Base-by-base conservation (phyloP, 345 rosid species). In the Pistacia vera region DNA sequence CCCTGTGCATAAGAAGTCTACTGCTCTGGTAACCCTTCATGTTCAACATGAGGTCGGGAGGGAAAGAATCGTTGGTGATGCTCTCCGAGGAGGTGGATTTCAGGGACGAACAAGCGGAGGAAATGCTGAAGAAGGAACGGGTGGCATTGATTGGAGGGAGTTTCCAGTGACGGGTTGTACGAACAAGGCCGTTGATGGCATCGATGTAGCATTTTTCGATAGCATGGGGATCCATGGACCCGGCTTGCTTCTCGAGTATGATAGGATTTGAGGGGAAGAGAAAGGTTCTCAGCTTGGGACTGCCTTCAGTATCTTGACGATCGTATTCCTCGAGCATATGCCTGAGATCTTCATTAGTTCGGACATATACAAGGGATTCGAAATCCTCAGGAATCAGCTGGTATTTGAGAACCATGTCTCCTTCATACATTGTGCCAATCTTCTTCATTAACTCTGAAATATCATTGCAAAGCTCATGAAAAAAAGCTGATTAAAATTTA, bases 171-270 rank as follows among this genome's bases (percentile, higher is more conserved):
- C 79, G 22, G 1, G 77, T 16, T 17, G 78, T 36, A 41, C 85
- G 88, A 62, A 77, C 25, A 20, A 86, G 71, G 12, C 96, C 94
- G 30, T 95, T 95, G 80, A 95, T 79, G 8, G 99, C 97, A 51
- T 93, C 98, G 5, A 95, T 84, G 81, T 90, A 95, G 5, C 93
- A 92, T 64, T 90, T 97, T 75, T 93, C 97, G 8, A 83, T 44
- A 0, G 84, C 81, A 33, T 73, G 83, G 2, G 84, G 81, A 70
- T 91, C 95, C 12, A 75, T 11, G 0, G 72, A 70, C 46, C 62
- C n/a, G 9, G 16, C 71, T 14, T 69, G 97, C 62, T 76, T 83
- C 72, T 90, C 93, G 1, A 78, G 14, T 10, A 82, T 22, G 4
- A 83, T 13, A 1, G 88, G 89, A 33, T 55, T 83, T n/a, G 82